Evolutionary conservation across 768 basidiomycete genomes (phyloP), one percentile per base, ranked within the genome.

Genomic region (Royoungia palumana): DNA sequence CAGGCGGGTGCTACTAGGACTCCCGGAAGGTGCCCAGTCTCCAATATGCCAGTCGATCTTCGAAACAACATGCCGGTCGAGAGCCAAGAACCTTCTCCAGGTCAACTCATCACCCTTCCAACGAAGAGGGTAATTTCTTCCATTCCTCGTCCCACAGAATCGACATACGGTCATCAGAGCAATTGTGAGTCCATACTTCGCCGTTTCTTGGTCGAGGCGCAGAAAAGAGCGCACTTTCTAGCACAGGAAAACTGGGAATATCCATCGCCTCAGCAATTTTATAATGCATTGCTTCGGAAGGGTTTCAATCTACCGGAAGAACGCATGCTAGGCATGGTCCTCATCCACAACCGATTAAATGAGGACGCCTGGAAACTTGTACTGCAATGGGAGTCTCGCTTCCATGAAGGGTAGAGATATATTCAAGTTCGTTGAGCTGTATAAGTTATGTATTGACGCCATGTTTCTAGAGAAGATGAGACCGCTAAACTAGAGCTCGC

Each of bases 51-150:
- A 5, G 43, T 44, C 32, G 37, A 54, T 47, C 36, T 41, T 1
- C 53, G 51, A 16, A 53, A 54, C 19, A 54, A 54, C 14, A 47
- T 54, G 51, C 51, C 53, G 5, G 37, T 54, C 17, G 53, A 54
- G 27, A 47, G 51, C 12, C 51, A 54, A 35, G 32, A 40, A 21
- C 28, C 34, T 4, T 43, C 50, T 8, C 50, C 39, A 21, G 14
- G 37, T 12, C 51, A 47, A 36, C 35, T 6, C 27, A 25, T 10
- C n/a, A 10, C 24, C 17, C 36, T 54, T 5, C 41, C 34, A 30
- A 54, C 34, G 22, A 21, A 11, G 16, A 46, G 45, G 36, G 38
- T 24, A 9, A 46, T 41, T 3, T 54, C 53, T 21, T 41, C 35
- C 24, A 53, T 53, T 6, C 53, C 50, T 5, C 53, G 50, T 17